Evolutionary conservation across 345 rosid species (phyloP), one percentile per base, ranked within the genome.

Genomic region (Salix arbutifolia): DNA sequence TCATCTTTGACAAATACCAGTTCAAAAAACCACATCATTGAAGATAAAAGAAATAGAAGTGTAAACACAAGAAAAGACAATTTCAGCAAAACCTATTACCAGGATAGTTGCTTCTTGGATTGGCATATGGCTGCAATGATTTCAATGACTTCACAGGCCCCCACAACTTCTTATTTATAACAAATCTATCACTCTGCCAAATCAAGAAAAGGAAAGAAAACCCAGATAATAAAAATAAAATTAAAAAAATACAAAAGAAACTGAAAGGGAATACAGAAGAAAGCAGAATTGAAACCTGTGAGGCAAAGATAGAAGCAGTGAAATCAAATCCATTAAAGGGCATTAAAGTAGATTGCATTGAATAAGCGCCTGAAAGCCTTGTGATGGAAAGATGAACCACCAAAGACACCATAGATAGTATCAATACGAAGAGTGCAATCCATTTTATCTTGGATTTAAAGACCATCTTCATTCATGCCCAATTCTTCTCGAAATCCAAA

Each of bases 41-140:
- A n/a, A 13, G 26, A 28, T 38, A 4, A 75, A 17, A 1, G 16
- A 68, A 68, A 25, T 23, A 12, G 35, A 37, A 38, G 4, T 4
- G 40, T 21, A 25, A 65, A 13, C 8, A 71, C 16, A 53, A 33
- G 31, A 44, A 70, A 21, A 65, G 16, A 72, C 26, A 70, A 10
- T 6, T 76, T 50, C 50, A 79, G 72, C 38, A 72, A 75, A 83
- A 78, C 42, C 48, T 67, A 64, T 77, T 91, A 96, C 99, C 97
- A 74, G 88, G 91, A 85, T 88, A 89, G 82, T 65, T 85, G 76
- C 64, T 87, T 85, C 98, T 90, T 48, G 98, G 93, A 81, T 92
- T 94, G 71, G 97, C 97, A 88, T 91, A 96, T 8, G 98, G 98
- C 78, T 91, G 92, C 86, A 96, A 87, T 21, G 96, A 80, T 82